Base-by-base conservation (phyloP, 2,329 filamentous ascomycete genomes). In the Rhynchosporium agropyri region DNA sequence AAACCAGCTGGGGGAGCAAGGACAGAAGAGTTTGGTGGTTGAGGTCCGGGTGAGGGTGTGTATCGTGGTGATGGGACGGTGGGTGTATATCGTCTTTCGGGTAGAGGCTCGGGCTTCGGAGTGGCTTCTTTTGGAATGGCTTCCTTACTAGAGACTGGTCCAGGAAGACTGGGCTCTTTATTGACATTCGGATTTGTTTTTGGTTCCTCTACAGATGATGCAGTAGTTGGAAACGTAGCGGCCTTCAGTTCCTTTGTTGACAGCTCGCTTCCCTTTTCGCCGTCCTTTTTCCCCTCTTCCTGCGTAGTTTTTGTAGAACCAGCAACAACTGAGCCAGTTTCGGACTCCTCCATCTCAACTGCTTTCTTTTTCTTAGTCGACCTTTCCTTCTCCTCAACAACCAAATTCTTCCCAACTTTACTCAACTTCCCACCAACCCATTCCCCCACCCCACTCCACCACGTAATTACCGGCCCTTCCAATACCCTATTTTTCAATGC, bases 381-480 rank as follows among this genome's bases (percentile, higher is more conserved):
- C 73, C 86, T 88, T 75, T 82, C 78, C 66, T 81, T 78, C 49
- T 87, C 84, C 70, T 88, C 84, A 65, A 87, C 81, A 1, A 81
- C 82, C 43, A 89, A 81, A 66, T 83, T 81, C 69, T 84, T 87
- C 46, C 91, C 90, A 45, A 92, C 83, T 65, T 85, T 83, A 72
- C 85, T 88, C 72, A 93, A 79, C 73, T 88, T 90, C 29, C 89
- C 89, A 71, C 91, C 88, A 61, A 89, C 83, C 84, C 91, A 94
- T 70, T 91, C 86, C 40, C 90, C 90, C 66, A 91, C 84, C n/a
- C 94, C 95, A 75, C 93, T 98, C 89, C 93, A 97, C 76, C 90
- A 94, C 2, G 91, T 91, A 48, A 97, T 88, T 10, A 97, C 91
- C 0, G 95, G 92, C 0, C 95, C 95, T 60, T 94, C 88, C 8